phyloP scores from a whole-genome alignment of 805 yeast genomes.

The Candida parachauliodes region DNA sequence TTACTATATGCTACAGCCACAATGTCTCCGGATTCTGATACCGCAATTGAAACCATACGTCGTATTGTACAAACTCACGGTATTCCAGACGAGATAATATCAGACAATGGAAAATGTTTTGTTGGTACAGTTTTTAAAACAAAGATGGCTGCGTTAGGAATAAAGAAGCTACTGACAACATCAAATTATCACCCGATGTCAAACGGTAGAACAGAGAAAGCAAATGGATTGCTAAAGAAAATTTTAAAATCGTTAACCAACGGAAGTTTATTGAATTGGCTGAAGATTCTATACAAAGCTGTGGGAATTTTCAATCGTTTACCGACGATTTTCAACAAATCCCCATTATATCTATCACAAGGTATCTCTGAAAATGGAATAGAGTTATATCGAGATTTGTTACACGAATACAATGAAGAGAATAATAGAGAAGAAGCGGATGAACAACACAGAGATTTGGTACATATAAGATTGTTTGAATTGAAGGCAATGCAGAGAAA shows the following conservation, averaged over 20 bases:
- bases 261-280: neutral
- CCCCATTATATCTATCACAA: neutral
- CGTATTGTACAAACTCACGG: neutral
- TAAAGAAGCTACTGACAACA: neutral
- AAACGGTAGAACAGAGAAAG: slow-evolving; percentile 1
- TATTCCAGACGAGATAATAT: neutral
- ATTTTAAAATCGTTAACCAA: neutral
- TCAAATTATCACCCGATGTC: neutral
- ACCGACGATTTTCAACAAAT: neutral
- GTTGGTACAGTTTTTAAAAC: neutral
- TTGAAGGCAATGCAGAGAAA: neutral
- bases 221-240: slow-evolving; percentile 1
- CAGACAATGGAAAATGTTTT: neutral
- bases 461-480: neutral
- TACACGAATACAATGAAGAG: no score
- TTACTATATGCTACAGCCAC: neutral
- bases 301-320: neutral
- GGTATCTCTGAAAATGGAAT: neutral
- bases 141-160: neutral
- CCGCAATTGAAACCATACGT: neutral
- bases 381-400: neutral
- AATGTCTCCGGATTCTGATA: neutral
- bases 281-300: neutral
- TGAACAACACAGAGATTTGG: neutral
- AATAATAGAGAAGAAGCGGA: no score